phyloP scores from a whole-genome alignment of 2,329 filamentous ascomycete species.

The Hortaea werneckii region DNA sequence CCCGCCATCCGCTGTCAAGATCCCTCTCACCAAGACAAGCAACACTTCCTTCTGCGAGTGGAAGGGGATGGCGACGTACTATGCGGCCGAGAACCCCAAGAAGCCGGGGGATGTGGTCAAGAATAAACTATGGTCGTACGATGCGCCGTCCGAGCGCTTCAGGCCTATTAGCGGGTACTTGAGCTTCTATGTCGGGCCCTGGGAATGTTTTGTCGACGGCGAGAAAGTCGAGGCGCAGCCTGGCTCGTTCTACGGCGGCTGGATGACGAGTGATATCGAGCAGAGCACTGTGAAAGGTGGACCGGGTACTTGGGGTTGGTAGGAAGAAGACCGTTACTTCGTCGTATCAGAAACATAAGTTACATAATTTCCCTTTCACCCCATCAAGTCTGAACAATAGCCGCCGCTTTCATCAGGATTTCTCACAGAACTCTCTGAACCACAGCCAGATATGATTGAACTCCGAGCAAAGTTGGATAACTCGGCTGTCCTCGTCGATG shows the following conservation, averaged over 20 bases:
- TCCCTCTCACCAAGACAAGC: conserved; percentile 38
- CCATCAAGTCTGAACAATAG: no score
- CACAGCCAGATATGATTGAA: no score
- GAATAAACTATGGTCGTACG: conserved; percentile 51
- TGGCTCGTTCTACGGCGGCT: conserved; percentile 55
- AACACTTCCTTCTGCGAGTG: conserved; percentile 48
- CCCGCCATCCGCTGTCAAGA: conserved; percentile 40
- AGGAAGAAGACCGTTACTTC: not conserved
- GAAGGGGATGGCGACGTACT: conserved; percentile 53
- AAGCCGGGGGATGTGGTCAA: conserved; percentile 31
- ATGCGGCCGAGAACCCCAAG: conserved; percentile 36
- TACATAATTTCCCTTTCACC: not conserved
- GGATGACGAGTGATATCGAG: conserved; percentile 52
- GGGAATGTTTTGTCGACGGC: conserved; percentile 53
- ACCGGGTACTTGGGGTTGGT: conserved; percentile 29
- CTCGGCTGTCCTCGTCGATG: no score
- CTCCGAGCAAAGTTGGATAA: no score
- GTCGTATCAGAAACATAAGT: not conserved
- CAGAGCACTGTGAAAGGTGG: conserved; percentile 40
- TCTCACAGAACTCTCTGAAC: no score
- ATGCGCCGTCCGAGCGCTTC: conserved; percentile 43
- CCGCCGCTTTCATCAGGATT: no score
- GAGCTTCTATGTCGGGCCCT: conserved; percentile 51
- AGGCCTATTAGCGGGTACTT: conserved; percentile 45
- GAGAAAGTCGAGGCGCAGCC: conserved; percentile 50